Percentiles rank a stretch among this genome's conserved stretches.
phyloP scores from a whole-genome alignment of 192 early-diverging fungal genomes.

The Umbelopsis sp. region DNA sequence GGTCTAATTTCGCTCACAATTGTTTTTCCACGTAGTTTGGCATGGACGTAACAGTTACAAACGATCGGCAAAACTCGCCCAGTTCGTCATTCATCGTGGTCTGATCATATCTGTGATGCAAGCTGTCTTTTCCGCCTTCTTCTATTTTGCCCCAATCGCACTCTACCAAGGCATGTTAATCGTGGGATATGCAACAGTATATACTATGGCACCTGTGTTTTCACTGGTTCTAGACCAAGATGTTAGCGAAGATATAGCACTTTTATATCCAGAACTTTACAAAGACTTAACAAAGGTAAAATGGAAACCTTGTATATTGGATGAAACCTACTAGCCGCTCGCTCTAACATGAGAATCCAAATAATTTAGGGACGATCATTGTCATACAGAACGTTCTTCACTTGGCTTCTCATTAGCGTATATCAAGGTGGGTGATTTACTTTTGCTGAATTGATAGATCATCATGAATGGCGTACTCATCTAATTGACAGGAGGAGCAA shows the following conservation, averaged over 20 bases:
- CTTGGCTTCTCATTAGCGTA: constrained; percentile 91
- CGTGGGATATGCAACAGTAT: constrained; percentile 94
- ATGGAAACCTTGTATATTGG: neutral
- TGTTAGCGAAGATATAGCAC: constrained; percentile 84
- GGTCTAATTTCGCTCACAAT: neutral
- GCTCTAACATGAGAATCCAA: neutral
- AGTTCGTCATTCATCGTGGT: constrained; percentile 97
- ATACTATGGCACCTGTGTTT: constrained; percentile 97
- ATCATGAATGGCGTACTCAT: neutral
- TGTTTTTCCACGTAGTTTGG: constrained; percentile 62
- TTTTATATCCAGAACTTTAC: constrained; percentile 93
- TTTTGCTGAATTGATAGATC: constrained; percentile 29
- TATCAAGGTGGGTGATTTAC: constrained; percentile 88
- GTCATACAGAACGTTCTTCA: constrained; percentile 92
- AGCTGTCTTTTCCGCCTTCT: constrained; percentile 93
- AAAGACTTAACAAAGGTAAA: constrained; percentile 87
- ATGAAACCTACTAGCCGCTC: neutral
- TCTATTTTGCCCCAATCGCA: constrained; percentile 97
- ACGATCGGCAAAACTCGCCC: constrained; percentile 89
- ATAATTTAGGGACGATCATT: constrained; percentile 72
- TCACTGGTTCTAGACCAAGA: constrained; percentile 93
- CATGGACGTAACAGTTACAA: constrained; percentile 96
- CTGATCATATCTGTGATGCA: constrained; percentile 98
- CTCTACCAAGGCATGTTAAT: constrained; percentile 88
- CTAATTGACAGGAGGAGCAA: constrained; percentile 64